Conservation (phyloP, 352 stramenopile genomes). For the Phytophthora pini region DNA sequence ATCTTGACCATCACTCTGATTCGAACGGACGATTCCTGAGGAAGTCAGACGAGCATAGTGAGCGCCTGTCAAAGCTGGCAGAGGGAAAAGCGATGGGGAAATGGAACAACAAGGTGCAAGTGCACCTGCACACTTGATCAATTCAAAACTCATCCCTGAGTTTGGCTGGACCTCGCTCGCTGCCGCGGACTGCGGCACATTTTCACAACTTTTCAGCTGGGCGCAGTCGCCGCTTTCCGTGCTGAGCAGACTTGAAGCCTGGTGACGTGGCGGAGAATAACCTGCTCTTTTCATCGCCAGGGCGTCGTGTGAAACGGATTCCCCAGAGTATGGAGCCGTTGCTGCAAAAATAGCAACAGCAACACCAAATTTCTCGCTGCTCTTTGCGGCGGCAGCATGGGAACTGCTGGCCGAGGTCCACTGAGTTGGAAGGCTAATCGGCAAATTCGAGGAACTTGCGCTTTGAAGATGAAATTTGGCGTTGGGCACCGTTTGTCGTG, state of each 20-base stretch:
- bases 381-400: conserved; percentile 2
- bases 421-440: conserved; percentile 12
- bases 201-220: conserved; percentile 1
- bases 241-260: not conserved
- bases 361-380: conserved; percentile 17
- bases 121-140: conserved; percentile 17
- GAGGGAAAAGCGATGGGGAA: conserved; percentile 28
- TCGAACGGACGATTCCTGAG: conserved; percentile 26
- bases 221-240: not conserved
- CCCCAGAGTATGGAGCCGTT: conserved; percentile 8
- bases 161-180: conserved; percentile 16
- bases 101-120: conserved; percentile 24
- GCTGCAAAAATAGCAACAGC: conserved; percentile 11
- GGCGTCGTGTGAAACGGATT: conserved; percentile 22
- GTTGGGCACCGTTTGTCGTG: not conserved
- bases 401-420: conserved; percentile 6
- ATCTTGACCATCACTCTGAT: conserved; percentile 34
- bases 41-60: conserved; percentile 12
- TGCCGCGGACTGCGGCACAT: not conserved
- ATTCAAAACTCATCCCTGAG: conserved; percentile 11
- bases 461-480: conserved; percentile 19
- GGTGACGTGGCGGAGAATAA: conserved; percentile 23
- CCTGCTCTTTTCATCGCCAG: conserved; percentile 25
- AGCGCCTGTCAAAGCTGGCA: conserved; percentile 19
- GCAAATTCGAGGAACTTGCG: conserved; percentile 32